Base-by-base conservation (phyloP, 2,329 filamentous ascomycete genomes). In the Metarhizium guizhouense region DNA sequence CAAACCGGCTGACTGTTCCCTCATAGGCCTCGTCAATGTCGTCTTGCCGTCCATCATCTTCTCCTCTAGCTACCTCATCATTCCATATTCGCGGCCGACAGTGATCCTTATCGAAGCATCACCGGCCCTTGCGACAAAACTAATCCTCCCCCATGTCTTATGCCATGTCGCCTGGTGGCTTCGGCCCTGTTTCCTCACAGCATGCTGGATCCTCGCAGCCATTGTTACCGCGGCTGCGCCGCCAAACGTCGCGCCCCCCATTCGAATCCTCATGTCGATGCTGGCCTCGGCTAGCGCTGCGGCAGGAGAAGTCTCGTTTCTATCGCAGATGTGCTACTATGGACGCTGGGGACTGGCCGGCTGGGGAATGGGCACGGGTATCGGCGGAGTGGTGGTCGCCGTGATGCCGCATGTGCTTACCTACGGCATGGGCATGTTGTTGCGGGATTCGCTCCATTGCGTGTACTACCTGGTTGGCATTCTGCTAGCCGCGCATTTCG, bases 291-390 rank as follows among this genome's bases (percentile, higher is more conserved):
- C 59, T 0, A 59, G 61, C 1, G 58, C 70, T 2, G 65, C 69
- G 3, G 63, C 62, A 5, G 68, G 63, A 52, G 69, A 72, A 16
- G 57, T 72, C 2, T 67, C 64, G 2, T 68, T 67, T 52, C 49
- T 72, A n/a, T 65, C 65, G 14, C 62, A 64, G 62, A 52, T 66
- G 13, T 62, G 65, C 0, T 61, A 64, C 11, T 67, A 70, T 42
- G 67, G 68, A 18, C 60, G 60, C 48, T 54, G 59, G n/a, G 68
- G 64, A 0, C 58, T 72, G 18, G 63, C 62, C 2, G 70, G 70
- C 34, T 72, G 70, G 70, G 70, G 68, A 47, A 57, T 68, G 1
- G 70, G 69, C 1, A 64, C 65, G 5, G 70, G 69, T 13, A 61
- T 62, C 0, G 70, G 67, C 0, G 58, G 62, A 10, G 55, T 68